These are phyloP conservation scores for Alternaria ethzedia DNA, from an alignment of 2,329 filamentous ascomycete species.

Conservation along the genomic window DNA sequence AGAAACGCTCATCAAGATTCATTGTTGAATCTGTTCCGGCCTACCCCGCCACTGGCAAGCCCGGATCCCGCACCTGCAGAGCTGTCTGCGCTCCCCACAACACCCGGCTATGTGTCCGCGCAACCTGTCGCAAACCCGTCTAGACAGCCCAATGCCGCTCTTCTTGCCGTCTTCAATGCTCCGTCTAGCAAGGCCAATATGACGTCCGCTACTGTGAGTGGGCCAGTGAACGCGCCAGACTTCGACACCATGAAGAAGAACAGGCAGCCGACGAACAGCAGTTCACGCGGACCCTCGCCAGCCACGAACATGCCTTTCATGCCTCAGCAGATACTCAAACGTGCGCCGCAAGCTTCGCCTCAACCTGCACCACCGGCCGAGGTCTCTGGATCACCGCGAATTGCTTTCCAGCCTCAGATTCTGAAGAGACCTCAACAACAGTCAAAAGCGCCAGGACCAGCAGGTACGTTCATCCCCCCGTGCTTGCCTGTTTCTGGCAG, in stretches of 20 bases:
- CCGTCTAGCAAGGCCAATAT: constrained; percentile 31
- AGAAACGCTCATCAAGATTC: constrained; percentile 53
- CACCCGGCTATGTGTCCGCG: constrained; percentile 38
- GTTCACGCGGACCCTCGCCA: constrained; percentile 40
- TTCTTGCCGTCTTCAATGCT: constrained; percentile 26
- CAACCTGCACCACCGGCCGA: constrained; percentile 7
- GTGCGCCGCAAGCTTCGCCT: constrained; percentile 17
- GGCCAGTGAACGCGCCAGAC: constrained; percentile 52
- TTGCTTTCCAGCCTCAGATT: constrained; percentile 45
- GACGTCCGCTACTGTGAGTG: constrained; percentile 50
- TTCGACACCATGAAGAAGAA: constrained; percentile 49
- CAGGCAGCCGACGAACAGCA: constrained; percentile 27
- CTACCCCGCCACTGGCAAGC: constrained; percentile 33
- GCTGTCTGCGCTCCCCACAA: constrained; percentile 53
- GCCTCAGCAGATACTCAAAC: constrained; percentile 37
- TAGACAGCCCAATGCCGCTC: constrained; percentile 22
- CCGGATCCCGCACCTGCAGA: constrained; percentile 52
- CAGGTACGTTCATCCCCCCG: not conserved
- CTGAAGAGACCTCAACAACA: constrained; percentile 43
- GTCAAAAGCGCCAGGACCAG: constrained; percentile 12
- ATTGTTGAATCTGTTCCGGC: constrained; percentile 55
- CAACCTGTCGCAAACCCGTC: constrained; percentile 26
- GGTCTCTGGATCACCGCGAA: constrained; percentile 18
- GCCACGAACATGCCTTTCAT: constrained; percentile 31
- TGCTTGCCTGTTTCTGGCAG: no score